phyloP scores from a whole-genome alignment of 208 protist genomes.

The Wallacemonas sp. region DNA sequence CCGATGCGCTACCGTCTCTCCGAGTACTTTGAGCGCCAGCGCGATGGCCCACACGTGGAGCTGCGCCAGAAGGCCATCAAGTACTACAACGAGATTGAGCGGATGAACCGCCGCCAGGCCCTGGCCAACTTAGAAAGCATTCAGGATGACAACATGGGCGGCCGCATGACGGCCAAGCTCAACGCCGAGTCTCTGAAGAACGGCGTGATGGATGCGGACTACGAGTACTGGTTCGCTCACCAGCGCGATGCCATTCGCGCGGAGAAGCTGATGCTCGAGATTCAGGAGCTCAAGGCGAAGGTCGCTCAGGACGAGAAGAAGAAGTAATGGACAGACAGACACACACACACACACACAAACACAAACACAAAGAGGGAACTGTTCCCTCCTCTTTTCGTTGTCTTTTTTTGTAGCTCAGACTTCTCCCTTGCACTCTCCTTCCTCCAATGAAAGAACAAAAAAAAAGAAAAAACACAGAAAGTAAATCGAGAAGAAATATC shows the following conservation, averaged over 20 bases:
- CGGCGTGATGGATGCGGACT: conserved; percentile 72
- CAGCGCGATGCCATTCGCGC: conserved; percentile 81
- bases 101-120: conserved; percentile 86
- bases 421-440: too few species aligned
- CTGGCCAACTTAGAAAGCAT: conserved; percentile 72
- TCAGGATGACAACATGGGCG: conserved; percentile 67
- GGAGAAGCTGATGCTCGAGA: conserved; percentile 83
- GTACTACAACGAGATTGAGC: conserved; percentile 89
- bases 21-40: conserved; percentile 88
- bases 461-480: too few species aligned
- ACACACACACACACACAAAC: neutral
- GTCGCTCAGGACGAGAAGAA: conserved; percentile 26
- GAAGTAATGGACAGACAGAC: neutral
- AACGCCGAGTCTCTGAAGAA: conserved; percentile 51
- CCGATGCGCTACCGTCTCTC: conserved; percentile 82
- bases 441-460: too few species aligned
- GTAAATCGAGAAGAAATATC: too few species aligned
- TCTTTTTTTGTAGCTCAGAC: neutral
- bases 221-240: conserved; percentile 89
- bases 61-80: conserved; percentile 74
- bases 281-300: conserved; percentile 78
- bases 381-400: neutral
- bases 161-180: conserved; percentile 52
- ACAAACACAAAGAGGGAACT: neutral
- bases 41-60: conserved; percentile 71